Evolutionary conservation across 192 early-diverging fungal genomes (phyloP), one percentile per base, ranked within the genome.

Genomic region (Fimicolochytrium jonesii): DNA sequence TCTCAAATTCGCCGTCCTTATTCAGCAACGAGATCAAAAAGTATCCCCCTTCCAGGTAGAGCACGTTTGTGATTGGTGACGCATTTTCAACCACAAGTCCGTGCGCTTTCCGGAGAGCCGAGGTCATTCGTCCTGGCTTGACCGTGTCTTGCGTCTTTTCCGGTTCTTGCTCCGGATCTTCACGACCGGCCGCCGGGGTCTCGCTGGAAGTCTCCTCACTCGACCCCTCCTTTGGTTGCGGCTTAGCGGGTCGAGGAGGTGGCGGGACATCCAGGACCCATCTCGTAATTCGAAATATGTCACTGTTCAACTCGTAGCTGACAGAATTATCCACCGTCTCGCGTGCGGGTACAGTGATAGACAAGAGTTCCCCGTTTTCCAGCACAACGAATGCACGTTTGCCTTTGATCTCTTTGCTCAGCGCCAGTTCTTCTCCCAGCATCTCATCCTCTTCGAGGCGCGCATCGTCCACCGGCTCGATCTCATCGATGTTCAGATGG

Each of bases 21-120:
- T 81, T 84, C 31, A 67, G 44, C 18, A 85, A 13, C n/a, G 79
- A 69, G 18, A 69, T 22, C 0, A 85, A 31, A 59, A 84, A 81
- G 53, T 79, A 82, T 48, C 82, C 82, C 34, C 70, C 73, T 30
- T 66, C 73, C 6, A 85, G 65, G 54, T 80, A 82, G 23, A 76
- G 10, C 23, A 62, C 68, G 29, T 42, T 35, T 10, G 61, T 71
- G 36, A 75, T 52, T 9, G 71, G 60, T 6, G 72, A 78, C 13
- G 59, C 58, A 17, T 37, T 49, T 1, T 58, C 51, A 31, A 82
- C 68, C 2, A 66, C 55, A 26, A 81, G 61, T 3, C 80, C 80
- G 23, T 68, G 54, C n/a, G 65, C 59, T 51, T 75, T 78, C 35
- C 76, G 55, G 13, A 74, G 29, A 5, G 76, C 69, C 6, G 73